Evolutionary conservation across 768 basidiomycete species (phyloP), one percentile per base, ranked within the genome.

Genomic region (Psilocybe cyanescens): DNA sequence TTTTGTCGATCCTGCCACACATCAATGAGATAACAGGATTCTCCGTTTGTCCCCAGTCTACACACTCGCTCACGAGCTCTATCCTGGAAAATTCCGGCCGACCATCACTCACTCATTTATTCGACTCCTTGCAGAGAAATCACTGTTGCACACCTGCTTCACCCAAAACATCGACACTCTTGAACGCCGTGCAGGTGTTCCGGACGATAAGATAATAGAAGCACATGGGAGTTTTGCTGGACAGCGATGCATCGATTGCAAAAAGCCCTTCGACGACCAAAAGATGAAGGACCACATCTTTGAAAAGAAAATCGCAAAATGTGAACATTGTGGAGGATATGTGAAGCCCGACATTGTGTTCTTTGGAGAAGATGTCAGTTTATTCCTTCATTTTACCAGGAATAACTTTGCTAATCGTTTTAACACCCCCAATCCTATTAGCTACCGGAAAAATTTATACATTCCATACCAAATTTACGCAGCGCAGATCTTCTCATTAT

Each of bases 321-420:
- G 97, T 71, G 72, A 72, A 30, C 60, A 59, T 3, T 95, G 94
- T 64, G 78, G 76, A 1, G 94, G 93, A 0, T 78, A 93, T 41
- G 88, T 95, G 14, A 95, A 96, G 73, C 94, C 94, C n/a, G 92
- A 97, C 68, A 97, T 97, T 46, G 92, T 97, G 11, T 96, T 97
- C 76, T 96, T 97, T 68, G 94, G 95, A 24, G 91, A 94, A 75
- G 70, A 81, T 39, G 88, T 91, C 70, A 33, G 87, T 76, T 14
- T 29, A 48, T 39, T 53, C 14, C 59, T 60, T 53, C 8, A 17
- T 41, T 39, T 5, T 60, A 24, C 24, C 24, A 24, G 24, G 24
- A 24, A 24, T 24, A 24, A 19, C 3, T n/a, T n/a, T 9, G 39
- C 17, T 58, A 8, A 58, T 31, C 11, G 41, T 39, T 16, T 12